These are phyloP conservation scores for Fragilaria radians DNA, from an alignment of 108 stramenopile genomes.

Conservation along the genomic window DNA sequence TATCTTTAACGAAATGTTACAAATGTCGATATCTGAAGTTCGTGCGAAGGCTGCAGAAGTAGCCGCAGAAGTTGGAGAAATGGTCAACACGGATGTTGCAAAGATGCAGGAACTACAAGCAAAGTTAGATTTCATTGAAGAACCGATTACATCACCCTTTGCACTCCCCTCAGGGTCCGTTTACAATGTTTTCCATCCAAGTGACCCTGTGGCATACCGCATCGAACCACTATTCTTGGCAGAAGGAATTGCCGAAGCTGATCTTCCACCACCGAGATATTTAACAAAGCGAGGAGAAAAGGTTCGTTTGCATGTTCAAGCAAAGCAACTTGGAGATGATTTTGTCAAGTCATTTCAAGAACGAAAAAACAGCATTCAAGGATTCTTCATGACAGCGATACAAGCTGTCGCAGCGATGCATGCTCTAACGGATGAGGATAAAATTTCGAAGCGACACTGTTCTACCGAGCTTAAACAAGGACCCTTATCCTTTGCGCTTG, in stretches of 20 bases:
- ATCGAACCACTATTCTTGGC: conserved; percentile 61
- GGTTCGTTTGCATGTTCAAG: conserved; percentile 73
- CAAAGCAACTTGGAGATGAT: conserved; percentile 53
- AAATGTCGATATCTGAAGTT: conserved; percentile 10
- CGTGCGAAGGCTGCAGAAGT: conserved; percentile 4
- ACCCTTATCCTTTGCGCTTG: conserved; percentile 43
- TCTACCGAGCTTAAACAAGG: conserved; percentile 4
- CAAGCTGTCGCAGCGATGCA: conserved; percentile 7
- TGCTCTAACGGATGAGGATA: not conserved
- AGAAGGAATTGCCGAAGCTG: conserved; percentile 25
- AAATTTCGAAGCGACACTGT: not conserved
- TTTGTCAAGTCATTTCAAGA: conserved; percentile 38
- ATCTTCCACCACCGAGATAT: conserved; percentile 58
- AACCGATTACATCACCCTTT: conserved; percentile 42
- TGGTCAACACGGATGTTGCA: not conserved
- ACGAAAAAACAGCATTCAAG: conserved; percentile 1
- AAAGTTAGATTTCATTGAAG: not conserved
- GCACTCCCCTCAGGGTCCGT: conserved; percentile 48
- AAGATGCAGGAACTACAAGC: not conserved
- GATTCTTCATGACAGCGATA: conserved; percentile 7
- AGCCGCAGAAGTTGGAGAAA: conserved; percentile 27
- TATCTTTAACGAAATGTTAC: conserved; percentile 67
- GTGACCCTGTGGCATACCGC: conserved; percentile 79
- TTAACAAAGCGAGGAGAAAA: conserved; percentile 56
- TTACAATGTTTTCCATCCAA: conserved; percentile 78